Conservation (phyloP, 495 filamentous ascomycete genomes). For the Lineolata rhizophorae region DNA sequence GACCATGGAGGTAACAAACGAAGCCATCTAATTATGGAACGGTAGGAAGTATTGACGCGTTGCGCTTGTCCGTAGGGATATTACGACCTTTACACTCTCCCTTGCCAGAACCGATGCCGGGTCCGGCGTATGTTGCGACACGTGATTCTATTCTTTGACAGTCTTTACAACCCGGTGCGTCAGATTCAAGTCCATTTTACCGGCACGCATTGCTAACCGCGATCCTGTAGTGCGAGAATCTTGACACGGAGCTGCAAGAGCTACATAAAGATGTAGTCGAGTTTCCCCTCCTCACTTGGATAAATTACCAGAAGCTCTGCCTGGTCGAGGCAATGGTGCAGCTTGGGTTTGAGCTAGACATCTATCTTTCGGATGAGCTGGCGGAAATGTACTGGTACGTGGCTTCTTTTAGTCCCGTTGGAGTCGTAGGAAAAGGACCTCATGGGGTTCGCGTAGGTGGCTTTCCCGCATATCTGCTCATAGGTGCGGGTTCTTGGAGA, state of each 20-base stretch:
- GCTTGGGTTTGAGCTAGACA: constrained; percentile 84
- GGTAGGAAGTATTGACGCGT: no score
- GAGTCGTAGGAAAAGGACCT: not conserved
- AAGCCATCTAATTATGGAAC: no score
- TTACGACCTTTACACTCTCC: constrained; percentile 55
- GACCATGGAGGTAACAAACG: constrained; percentile 38
- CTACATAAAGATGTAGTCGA: no score
- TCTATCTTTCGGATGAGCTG: constrained; percentile 74
- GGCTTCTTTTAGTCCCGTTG: constrained; percentile 1
- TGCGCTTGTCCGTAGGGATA: no score
- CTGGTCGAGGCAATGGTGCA: constrained; percentile 78
- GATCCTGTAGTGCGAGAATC: no score
- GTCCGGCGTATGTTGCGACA: constrained; percentile 69
- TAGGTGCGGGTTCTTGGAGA: no score
- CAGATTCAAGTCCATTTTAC: no score
- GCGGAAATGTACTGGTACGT: constrained; percentile 75
- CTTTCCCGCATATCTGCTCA: not conserved
- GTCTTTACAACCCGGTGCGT: constrained; percentile 51
- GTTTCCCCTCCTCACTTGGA: constrained; percentile 29
- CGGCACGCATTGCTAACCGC: not conserved
- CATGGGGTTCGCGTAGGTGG: not conserved
- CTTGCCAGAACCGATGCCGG: constrained; percentile 79
- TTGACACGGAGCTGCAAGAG: no score
- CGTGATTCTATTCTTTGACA: constrained; percentile 62
- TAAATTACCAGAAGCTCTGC: constrained; percentile 66